A percentile compares a stretch with the other conserved stretches of the same genome.
These are phyloP conservation scores for Xanthoconium purpureum DNA, from an alignment of 768 basidiomycete species.

Conservation along the genomic window DNA sequence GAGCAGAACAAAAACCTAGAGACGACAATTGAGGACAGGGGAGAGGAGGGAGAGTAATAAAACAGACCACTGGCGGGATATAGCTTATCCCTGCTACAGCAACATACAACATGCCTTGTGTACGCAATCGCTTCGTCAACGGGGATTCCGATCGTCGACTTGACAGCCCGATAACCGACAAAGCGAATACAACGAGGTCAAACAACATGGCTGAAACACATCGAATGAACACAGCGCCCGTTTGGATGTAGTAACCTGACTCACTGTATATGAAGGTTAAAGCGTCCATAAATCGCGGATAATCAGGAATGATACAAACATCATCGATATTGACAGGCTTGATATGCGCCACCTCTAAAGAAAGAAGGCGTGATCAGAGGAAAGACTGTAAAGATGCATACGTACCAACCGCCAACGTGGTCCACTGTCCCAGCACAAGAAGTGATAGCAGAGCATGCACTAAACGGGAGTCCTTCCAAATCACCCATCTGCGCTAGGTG, in stretches of 20 bases:
- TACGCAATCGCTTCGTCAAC: conserved; percentile 12
- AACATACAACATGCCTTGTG: conserved; percentile 19
- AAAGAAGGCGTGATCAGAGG: neutral
- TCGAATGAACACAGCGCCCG: neutral
- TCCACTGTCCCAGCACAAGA: conserved; percentile 20
- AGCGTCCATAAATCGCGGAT: neutral
- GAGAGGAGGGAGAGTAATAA: neutral
- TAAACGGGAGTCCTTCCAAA: conserved; percentile 19
- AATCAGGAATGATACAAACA: neutral
- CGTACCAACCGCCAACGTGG: conserved; percentile 9
- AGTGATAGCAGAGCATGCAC: conserved; percentile 12
- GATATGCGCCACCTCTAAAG: neutral
- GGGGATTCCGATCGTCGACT: conserved; percentile 8
- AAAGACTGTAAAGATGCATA: neutral
- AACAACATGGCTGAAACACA: conserved; percentile 10
- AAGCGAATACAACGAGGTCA: conserved; percentile 17
- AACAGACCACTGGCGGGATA: conserved; percentile 6
- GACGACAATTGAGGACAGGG: neutral
- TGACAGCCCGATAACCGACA: conserved; percentile 16
- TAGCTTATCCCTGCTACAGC: conserved; percentile 9
- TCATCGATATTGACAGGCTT: neutral
- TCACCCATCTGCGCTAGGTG: conserved; percentile 15
- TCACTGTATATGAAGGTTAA: conserved; percentile 14
- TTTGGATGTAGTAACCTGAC: neutral
- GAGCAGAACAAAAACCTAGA: conserved; percentile 4